Percentiles rank a stretch among this genome's conserved stretches.
Conservation (phyloP, 108 stramenopile species). For the Halocafeteria seosinensis region DNA sequence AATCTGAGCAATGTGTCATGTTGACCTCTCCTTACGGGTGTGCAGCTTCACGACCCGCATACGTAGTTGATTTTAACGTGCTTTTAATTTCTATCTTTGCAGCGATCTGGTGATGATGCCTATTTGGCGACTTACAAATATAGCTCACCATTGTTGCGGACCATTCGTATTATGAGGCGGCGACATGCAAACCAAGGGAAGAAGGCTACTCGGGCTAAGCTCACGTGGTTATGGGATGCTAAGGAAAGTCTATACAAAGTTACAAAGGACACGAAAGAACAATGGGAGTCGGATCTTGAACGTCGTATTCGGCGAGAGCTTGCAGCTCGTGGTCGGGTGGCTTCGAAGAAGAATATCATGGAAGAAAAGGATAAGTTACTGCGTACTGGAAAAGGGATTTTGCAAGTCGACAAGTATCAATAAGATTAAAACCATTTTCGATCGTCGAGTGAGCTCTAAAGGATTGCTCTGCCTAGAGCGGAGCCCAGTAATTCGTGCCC, state of each 20-base stretch:
- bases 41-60: no score
- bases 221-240: neutral
- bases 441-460: no score
- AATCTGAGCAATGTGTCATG: no score
- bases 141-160: neutral
- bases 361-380: neutral
- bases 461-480: slow-evolving; percentile 60
- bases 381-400: neutral
- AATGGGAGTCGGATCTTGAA: neutral
- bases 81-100: no score
- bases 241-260: neutral
- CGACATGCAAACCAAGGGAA: neutral
- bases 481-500: slow-evolving; percentile 55
- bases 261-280: neutral
- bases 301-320: neutral
- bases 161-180: neutral
- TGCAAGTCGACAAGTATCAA: neutral
- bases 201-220: neutral
- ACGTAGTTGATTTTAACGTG: no score
- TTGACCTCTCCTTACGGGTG: no score
- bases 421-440: no score
- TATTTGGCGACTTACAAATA: neutral
- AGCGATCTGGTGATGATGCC: neutral
- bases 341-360: neutral
- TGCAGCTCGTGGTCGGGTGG: neutral